Evolutionary conservation across 2,329 filamentous ascomycete genomes (phyloP).

Genomic region (Mycosphaerella sp.): DNA sequence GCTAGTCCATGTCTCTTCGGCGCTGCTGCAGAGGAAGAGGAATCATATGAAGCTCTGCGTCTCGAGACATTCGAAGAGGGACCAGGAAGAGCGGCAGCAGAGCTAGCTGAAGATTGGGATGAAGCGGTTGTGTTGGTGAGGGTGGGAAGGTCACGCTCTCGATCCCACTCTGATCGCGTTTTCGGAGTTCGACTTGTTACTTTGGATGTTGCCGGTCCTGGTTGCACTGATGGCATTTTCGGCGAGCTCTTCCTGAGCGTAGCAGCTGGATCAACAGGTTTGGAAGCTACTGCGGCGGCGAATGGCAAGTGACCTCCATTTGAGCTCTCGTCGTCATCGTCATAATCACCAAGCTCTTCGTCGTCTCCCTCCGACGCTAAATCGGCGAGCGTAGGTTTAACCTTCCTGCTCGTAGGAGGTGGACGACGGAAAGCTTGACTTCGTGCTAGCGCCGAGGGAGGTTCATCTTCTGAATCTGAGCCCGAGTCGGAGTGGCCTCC

Average conservation of each 20-base stretch:
- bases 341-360: constrained; percentile 29
- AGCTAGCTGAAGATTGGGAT: constrained; percentile 15
- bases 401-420: constrained; percentile 9
- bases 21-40: background rate
- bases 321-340: constrained; percentile 49
- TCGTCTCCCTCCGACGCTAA: constrained; percentile 29
- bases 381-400: constrained; percentile 13
- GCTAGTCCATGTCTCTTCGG: background rate
- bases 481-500: constrained; percentile 28
- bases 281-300: constrained; percentile 30
- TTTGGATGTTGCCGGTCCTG: background rate
- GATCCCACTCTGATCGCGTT: background rate
- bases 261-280: constrained; percentile 21
- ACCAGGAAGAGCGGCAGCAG: constrained; percentile 30
- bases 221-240: constrained; percentile 5
- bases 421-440: constrained; percentile 40
- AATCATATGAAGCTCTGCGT: constrained; percentile 10
- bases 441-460: constrained; percentile 33
- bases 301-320: constrained; percentile 39
- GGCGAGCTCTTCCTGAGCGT: constrained; percentile 17
- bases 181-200: background rate
- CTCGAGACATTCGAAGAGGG: no score
- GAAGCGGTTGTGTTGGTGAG: constrained; percentile 14
- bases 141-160: constrained; percentile 1
- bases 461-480: constrained; percentile 33